Evolutionary conservation across 163 green algal genomes (phyloP).

Genomic region (Volvox carteri): DNA sequence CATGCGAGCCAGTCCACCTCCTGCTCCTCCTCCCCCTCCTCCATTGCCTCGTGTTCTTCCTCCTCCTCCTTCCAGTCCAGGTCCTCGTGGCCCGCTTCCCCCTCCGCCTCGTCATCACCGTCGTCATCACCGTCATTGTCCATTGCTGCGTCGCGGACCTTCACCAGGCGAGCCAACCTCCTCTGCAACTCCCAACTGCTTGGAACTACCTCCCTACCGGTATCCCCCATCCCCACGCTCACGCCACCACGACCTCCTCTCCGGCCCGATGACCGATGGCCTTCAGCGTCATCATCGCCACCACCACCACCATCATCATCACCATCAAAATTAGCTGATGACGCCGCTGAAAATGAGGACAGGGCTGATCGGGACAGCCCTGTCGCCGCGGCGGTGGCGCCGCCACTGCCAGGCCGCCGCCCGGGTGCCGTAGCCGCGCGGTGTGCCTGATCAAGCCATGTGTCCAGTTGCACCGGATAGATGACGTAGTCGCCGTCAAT

Average conservation of each 20-base stretch:
- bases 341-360: background rate
- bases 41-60: background rate
- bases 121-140: background rate
- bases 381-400: background rate
- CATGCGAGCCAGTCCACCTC: no score
- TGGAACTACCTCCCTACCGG: background rate
- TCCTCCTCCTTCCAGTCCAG: background rate
- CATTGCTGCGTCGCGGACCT: background rate
- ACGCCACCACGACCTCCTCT: no score
- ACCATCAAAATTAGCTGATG: background rate
- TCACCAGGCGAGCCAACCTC: background rate
- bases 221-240: background rate
- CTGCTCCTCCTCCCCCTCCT: background rate
- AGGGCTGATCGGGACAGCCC: background rate
- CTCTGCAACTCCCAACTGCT: background rate
- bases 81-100: background rate
- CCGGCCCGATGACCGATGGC: no score
- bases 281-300: background rate
- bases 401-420: background rate
- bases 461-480: background rate
- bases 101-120: background rate
- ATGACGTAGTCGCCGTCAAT: conserved; percentile 7
- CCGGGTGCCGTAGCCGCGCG: background rate
- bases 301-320: background rate
- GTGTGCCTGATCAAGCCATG: conserved; percentile 28